Conservation (phyloP, 345 rosid species). For the Orychophragmus violaceus region DNA sequence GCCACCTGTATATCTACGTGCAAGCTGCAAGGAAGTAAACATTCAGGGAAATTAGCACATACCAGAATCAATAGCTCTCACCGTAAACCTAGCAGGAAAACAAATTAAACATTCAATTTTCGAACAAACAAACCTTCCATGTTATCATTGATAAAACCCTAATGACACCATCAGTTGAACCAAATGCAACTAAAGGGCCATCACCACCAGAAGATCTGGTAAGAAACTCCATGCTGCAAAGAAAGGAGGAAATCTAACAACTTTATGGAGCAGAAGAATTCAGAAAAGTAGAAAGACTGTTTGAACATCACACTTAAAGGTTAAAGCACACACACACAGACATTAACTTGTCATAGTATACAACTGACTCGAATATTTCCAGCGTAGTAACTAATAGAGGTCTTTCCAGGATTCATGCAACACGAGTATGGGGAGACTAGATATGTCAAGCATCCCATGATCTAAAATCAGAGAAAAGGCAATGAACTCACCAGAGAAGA, state of each 20-base stretch:
- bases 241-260: slow-evolving; percentile 11
- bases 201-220: slow-evolving; percentile 74
- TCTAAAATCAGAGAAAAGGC: background rate
- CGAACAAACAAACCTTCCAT: slow-evolving; percentile 71
- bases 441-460: background rate
- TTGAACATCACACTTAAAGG: background rate
- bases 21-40: slow-evolving; percentile 60
- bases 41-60: slow-evolving; percentile 5
- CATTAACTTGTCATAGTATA: background rate
- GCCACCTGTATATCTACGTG: slow-evolving; percentile 91
- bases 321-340: background rate
- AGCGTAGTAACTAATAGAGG: slow-evolving; percentile 1
- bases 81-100: background rate
- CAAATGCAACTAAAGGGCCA: slow-evolving; percentile 97
- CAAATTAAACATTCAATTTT: background rate
- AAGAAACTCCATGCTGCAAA: slow-evolving; percentile 89
- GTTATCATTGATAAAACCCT: slow-evolving; percentile 99
- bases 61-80: slow-evolving; percentile 8
- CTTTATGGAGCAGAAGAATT: background rate
- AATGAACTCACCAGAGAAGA: slow-evolving; percentile 65
- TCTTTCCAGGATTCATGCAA: background rate
- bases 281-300: background rate
- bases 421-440: background rate
- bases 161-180: slow-evolving; percentile 95
- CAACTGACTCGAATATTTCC: background rate